A percentile compares a stretch with the other conserved stretches of the same genome.
phyloP scores from a whole-genome alignment of 169 alveolate species.

The Sarcocystis neurona region DNA sequence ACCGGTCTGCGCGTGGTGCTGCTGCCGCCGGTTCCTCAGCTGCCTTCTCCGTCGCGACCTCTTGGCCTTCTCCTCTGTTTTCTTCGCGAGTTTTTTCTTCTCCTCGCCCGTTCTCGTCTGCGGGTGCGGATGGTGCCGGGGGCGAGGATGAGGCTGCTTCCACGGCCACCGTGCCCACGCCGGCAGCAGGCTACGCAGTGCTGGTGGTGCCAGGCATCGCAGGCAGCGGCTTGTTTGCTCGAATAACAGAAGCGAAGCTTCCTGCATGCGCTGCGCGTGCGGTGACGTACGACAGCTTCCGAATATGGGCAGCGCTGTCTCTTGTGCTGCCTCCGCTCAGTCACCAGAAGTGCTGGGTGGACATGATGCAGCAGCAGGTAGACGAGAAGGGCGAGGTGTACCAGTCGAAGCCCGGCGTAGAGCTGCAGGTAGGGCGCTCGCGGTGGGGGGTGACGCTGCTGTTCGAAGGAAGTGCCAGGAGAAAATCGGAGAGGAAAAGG shows the following conservation, averaged over 20 bases:
- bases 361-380: slow-evolving; percentile 41
- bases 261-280: slow-evolving; percentile 23
- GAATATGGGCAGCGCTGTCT: slow-evolving; percentile 61
- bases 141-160: not conserved
- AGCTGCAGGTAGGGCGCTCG: not conserved
- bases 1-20: too few relatives aligned
- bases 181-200: slow-evolving; percentile 36
- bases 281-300: slow-evolving; percentile 25
- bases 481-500: not conserved
- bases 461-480: not conserved
- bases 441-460: not conserved
- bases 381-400: slow-evolving; percentile 51
- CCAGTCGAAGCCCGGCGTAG: slow-evolving; percentile 39
- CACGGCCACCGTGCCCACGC: not conserved
- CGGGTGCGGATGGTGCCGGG: not conserved
- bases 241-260: slow-evolving; percentile 12
- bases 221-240: slow-evolving; percentile 60
- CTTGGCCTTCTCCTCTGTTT: not conserved
- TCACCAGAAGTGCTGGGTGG: slow-evolving; percentile 62
- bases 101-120: not conserved
- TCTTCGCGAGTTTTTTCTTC: not conserved
- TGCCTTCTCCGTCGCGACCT: not conserved
- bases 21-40: too few relatives aligned
- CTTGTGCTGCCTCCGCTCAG: slow-evolving; percentile 42
- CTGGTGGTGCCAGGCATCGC: slow-evolving; percentile 61